Conservation (phyloP, 148 eudicot species). For the Chenopodium album region DNA sequence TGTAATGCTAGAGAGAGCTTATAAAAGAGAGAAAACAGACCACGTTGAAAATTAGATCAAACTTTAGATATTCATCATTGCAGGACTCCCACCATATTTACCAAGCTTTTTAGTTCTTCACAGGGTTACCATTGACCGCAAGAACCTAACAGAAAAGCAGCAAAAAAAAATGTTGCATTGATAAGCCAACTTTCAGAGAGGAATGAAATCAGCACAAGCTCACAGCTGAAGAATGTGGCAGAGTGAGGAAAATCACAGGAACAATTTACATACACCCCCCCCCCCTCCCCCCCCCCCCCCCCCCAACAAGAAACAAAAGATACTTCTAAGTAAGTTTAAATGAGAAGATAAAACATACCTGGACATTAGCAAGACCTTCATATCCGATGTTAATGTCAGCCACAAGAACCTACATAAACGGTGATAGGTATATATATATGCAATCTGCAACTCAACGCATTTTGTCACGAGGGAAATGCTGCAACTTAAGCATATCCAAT, state of each 20-base stretch:
- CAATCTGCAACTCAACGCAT: neutral
- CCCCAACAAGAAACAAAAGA: neutral
- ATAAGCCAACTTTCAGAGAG: neutral
- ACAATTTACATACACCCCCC: neutral
- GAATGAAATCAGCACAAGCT: neutral
- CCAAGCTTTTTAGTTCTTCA: slow-evolving; percentile 81
- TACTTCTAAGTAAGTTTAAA: neutral
- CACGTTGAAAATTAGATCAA: slow-evolving; percentile 74
- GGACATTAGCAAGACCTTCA: slow-evolving; percentile 77
- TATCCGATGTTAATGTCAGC: slow-evolving; percentile 88
- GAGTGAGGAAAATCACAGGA: neutral
- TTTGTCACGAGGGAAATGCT: neutral
- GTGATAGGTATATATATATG: neutral
- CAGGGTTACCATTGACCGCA: slow-evolving; percentile 75
- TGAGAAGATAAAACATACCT: slow-evolving; percentile 38
- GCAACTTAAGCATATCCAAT: neutral
- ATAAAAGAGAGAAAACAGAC: slow-evolving; percentile 24
- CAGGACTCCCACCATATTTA: slow-evolving; percentile 79
- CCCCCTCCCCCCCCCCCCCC: neutral
- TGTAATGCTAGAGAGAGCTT: neutral
- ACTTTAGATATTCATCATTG: slow-evolving; percentile 74
- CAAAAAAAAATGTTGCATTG: neutral
- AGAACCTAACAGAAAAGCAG: slow-evolving; percentile 47
- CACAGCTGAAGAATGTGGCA: neutral
- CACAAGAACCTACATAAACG: slow-evolving; percentile 59